These are phyloP conservation scores for Harringtonia aguacate DNA, from an alignment of 2,329 filamentous ascomycete genomes.

Conservation along the genomic window DNA sequence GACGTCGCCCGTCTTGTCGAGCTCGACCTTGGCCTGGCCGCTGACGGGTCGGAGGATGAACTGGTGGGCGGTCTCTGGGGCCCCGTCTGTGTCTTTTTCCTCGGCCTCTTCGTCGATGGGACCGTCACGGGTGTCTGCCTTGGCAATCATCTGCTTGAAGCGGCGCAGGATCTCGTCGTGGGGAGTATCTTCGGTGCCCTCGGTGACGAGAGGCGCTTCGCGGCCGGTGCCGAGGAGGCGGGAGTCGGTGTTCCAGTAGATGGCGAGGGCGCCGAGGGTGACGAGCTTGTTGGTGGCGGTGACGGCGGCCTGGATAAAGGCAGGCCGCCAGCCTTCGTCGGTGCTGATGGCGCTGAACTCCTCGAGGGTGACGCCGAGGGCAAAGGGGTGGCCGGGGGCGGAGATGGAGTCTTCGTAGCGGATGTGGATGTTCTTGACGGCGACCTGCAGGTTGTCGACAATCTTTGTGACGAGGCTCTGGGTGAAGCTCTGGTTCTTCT, in stretches of 20 bases:
- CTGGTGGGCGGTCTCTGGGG: conserved; percentile 51
- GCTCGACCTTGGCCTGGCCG: conserved; percentile 84
- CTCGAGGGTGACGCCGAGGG: conserved; percentile 81
- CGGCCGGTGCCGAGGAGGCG: conserved; percentile 72
- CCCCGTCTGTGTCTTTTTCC: neutral
- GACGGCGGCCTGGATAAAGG: conserved; percentile 83
- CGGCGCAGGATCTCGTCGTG: conserved; percentile 69
- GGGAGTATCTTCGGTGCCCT: conserved; percentile 51
- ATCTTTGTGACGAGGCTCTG: conserved; percentile 92
- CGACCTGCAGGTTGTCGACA: conserved; percentile 95
- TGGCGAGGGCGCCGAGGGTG: conserved; percentile 74
- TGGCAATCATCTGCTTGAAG: conserved; percentile 72
- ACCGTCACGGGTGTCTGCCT: conserved; percentile 27
- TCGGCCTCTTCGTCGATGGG: neutral
- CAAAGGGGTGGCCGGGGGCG: conserved; percentile 88
- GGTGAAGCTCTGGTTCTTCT: conserved; percentile 96
- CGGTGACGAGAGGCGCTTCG: conserved; percentile 50
- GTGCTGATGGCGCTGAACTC: conserved; percentile 97
- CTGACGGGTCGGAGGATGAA: conserved; percentile 95
- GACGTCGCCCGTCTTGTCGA: conserved; percentile 81
- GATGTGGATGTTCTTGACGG: conserved; percentile 95
- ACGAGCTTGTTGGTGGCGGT: conserved; percentile 87
- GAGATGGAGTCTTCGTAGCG: conserved; percentile 97
- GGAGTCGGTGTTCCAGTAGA: conserved; percentile 98
- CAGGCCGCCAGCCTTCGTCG: conserved; percentile 87